Base-by-base conservation (phyloP, 2,329 filamentous ascomycete species). In the Cryoendolithus antarcticus region DNA sequence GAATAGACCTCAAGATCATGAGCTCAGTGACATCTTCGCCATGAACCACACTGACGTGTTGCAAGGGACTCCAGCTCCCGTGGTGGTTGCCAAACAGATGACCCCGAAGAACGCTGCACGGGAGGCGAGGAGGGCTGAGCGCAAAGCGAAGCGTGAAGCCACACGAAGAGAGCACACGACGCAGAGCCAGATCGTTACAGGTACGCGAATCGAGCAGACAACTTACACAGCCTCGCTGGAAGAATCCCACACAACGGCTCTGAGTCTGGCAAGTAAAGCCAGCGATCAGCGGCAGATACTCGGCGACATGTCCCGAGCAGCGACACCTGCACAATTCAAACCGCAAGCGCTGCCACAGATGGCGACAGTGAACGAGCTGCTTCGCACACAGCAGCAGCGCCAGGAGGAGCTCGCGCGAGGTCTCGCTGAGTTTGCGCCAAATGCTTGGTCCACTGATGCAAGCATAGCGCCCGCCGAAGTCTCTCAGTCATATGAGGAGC, bases 211-310 rank as follows among this genome's bases (percentile, higher is more conserved):
- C 12, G 41, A 43, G 29, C 34, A 41, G 21, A 34, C 32, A 13
- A 34, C 36, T 13, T 12, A 45, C 11, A 33, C 34, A 2, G 30
- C 24, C 9, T 27, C 24, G 7, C 24, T 27, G 6, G 24, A 27
- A 8, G 24, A 27, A 27, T 7, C 6, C 24, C 24, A 27, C 24
- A 27, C 24, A 27, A 41, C 39, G n/a, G 44, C 36, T 34, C 42
- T 50, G 34, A 50, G 48, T 30, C 42, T 45, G 19, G 35, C 29
- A 13, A 55, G 53, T 42, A 52, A 54, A 32, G 50, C 49, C 8
- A 48, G 44, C 28, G 53, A 58, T 43, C 51, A 54, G 12, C 44
- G 49, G 27, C 56, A 57, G 40, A 39, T 57, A 13, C 41, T 53
- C 1, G 31, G 34, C 24, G 54, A 58, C 42, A 44, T 36, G 33